Percentiles rank a stretch among this genome's conserved stretches.
Conservation (phyloP, 768 basidiomycete genomes). For the Rhodotorula toruloides region DNA sequence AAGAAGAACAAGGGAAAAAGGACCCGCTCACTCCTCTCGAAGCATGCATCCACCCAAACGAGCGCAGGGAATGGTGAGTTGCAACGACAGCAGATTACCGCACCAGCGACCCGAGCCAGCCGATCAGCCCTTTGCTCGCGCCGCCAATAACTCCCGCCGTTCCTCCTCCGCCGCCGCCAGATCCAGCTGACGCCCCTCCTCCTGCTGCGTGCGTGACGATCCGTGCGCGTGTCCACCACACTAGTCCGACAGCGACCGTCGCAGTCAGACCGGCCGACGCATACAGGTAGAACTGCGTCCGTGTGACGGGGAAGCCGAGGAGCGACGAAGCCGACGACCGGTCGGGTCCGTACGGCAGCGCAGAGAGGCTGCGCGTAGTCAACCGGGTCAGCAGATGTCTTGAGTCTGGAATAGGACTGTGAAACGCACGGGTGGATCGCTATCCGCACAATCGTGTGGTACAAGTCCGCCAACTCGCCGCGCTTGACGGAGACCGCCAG, state of each 20-base stretch:
- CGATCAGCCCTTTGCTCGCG: neutral
- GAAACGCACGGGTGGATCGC: conserved; percentile 70
- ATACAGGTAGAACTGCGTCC: conserved; percentile 4
- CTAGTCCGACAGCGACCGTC: conserved; percentile 7
- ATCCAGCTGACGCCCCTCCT: neutral
- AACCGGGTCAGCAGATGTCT: neutral
- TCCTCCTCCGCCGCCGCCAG: neutral
- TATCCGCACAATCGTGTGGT: conserved; percentile 74
- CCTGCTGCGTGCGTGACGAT: neutral
- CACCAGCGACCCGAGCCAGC: conserved; percentile 1
- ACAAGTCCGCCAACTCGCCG: conserved; percentile 77
- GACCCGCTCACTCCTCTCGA: no score
- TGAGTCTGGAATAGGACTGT: neutral
- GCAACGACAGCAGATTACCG: no score
- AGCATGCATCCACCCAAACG: no score
- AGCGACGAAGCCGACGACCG: conserved; percentile 20
- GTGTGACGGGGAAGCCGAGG: conserved; percentile 18
- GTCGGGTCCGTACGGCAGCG: conserved; percentile 27
- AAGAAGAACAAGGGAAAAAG: no score
- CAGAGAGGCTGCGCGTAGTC: conserved; percentile 9
- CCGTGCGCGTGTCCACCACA: neutral
- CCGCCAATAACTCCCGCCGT: neutral
- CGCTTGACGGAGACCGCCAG: conserved; percentile 88
- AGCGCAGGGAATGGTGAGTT: no score
- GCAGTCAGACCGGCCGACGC: neutral